phyloP scores from a whole-genome alignment of 2,329 filamentous ascomycete species.

The Helminthosporium solani region DNA sequence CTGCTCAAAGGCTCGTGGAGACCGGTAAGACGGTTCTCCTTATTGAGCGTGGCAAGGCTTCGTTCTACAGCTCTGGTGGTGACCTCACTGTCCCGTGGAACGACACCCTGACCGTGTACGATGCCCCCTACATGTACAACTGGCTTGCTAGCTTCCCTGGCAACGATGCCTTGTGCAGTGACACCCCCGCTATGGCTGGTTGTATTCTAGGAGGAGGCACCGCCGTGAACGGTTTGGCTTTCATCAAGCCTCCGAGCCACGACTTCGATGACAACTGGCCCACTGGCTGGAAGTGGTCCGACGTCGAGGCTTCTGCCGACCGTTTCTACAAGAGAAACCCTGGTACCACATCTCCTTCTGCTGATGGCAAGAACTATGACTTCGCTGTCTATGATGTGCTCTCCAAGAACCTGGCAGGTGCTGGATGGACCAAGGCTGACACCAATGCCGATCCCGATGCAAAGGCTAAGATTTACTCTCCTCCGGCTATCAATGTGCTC shows the following conservation, averaged over 20 bases:
- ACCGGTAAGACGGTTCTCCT: conserved; percentile 42
- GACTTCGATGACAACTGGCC: conserved; percentile 27
- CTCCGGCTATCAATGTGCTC: conserved; percentile 13
- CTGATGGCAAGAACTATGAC: conserved; percentile 22
- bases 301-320: conserved; percentile 18
- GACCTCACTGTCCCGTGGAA: conserved; percentile 24
- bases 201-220: conserved; percentile 44
- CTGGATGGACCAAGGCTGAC: conserved; percentile 19
- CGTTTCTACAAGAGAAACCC: conserved; percentile 23
- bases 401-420: conserved; percentile 16
- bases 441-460: conserved; percentile 21
- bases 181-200: conserved; percentile 39
- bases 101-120: conserved; percentile 24
- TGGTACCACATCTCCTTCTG: conserved; percentile 18
- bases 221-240: conserved; percentile 25
- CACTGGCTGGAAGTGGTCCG: conserved; percentile 19
- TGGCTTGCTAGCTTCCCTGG: conserved; percentile 29
- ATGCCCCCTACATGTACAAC: conserved; percentile 24
- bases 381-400: conserved; percentile 19
- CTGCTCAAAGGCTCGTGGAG: conserved; percentile 42
- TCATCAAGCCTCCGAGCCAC: conserved; percentile 18
- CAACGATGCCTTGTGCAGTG: conserved; percentile 39
- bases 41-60: conserved; percentile 43
- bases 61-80: conserved; percentile 37
- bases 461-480: conserved; percentile 19